Evolutionary conservation across 2,329 filamentous ascomycete species (phyloP).

Genomic region (Claviceps paspali): DNA sequence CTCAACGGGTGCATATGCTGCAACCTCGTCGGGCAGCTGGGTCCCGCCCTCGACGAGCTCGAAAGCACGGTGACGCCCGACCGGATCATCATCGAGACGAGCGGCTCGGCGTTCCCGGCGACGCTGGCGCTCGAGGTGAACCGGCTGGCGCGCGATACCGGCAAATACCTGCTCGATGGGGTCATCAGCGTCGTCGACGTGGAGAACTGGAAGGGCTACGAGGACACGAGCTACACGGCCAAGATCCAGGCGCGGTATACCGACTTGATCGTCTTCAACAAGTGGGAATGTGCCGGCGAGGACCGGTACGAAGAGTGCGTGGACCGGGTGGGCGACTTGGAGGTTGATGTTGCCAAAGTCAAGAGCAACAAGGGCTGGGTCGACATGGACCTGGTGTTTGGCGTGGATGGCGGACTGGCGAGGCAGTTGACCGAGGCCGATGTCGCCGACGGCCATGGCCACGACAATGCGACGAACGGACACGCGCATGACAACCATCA

Average conservation of each 20-base stretch:
- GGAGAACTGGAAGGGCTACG: slow-evolving; percentile 89
- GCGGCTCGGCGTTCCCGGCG: slow-evolving; percentile 72
- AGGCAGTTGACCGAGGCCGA: slow-evolving; percentile 31
- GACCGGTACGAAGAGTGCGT: slow-evolving; percentile 60
- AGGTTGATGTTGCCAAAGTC: slow-evolving; percentile 66
- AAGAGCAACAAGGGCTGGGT: slow-evolving; percentile 75
- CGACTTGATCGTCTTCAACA: slow-evolving; percentile 82
- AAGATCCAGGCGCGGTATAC: slow-evolving; percentile 80
- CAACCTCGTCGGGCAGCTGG: slow-evolving; percentile 87
- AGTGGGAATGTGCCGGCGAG: slow-evolving; percentile 71
- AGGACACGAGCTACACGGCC: slow-evolving; percentile 80
- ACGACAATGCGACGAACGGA: slow-evolving; percentile 13
- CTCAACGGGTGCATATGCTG: slow-evolving; percentile 98
- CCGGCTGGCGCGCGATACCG: slow-evolving; percentile 54
- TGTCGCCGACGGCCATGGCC: slow-evolving; percentile 16
- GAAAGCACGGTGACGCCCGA: slow-evolving; percentile 46
- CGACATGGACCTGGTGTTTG: slow-evolving; percentile 65
- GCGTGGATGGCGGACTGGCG: slow-evolving; percentile 70
- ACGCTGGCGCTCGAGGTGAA: slow-evolving; percentile 87
- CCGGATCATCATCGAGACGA: slow-evolving; percentile 87
- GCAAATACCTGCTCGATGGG: slow-evolving; percentile 62
- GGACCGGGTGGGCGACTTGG: slow-evolving; percentile 66
- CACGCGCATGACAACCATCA: slow-evolving; percentile 34
- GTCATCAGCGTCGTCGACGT: slow-evolving; percentile 85
- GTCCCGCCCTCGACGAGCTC: slow-evolving; percentile 64